phyloP scores from a whole-genome alignment of 129 eudicot species.

The carrot (Daucus carota) region DH1_v3.0 NC_030384.2:41884001-41884500 shows the following conservation, averaged over 20 bases:
- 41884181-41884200: background rate
- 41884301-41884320: background rate
- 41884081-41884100: background rate
- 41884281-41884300: background rate
- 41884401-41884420: background rate
- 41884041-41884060: background rate
- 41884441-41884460: background rate
- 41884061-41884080: background rate
- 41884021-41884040: slow-evolving; percentile 4
- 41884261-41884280: background rate
- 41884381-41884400: background rate
- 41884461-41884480: background rate
- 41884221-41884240: background rate
- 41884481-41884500: background rate
- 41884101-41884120: background rate
- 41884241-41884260: background rate
- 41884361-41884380: background rate
- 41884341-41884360: background rate
- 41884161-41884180: background rate
- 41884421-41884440: background rate
- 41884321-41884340: background rate
- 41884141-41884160: background rate
- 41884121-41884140: background rate
- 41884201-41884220: background rate
- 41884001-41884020: background rate